Base-by-base conservation (phyloP, 305 asterid species). In the Fraxinus floribunda region DNA sequence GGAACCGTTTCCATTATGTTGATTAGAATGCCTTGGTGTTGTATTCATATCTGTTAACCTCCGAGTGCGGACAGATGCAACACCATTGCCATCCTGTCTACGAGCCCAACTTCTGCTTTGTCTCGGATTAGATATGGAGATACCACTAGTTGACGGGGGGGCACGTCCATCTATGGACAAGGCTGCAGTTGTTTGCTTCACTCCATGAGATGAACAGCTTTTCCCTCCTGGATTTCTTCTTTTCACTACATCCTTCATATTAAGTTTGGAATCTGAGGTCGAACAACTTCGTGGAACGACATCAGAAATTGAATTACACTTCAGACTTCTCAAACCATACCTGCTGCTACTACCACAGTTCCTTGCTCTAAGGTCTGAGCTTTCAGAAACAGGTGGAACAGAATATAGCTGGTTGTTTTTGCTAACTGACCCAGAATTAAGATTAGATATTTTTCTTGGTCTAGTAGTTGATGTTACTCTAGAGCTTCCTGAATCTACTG, bases 291-390 rank as follows among this genome's bases (percentile, higher is more conserved):
- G 84, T 24, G 88, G 89, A 74, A 89, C 72, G 78, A 78, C 86
- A 83, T 86, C 89, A 7, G 95, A 87, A 36, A 57, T 73, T n/a
- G 92, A 85, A 66, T 80, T 90, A 80, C 87, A 89, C 83, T 89
- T 90, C 76, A 84, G 79, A 88, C 84, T 89, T 86, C 83, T 91
- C 80, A 84, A 71, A 52, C 90, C 82, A 78, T 80, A 79, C 79
- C 90, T 84, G 78, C 75, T 81, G 46, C 91, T 86, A 75, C 74
- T 87, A 74, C 74, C 70, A 49, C 66, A 76, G 73, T 78, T 90
- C 71, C 84, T 82, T 1, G 87, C 80, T 7, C 83, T 84, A 26
- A 70, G 57, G 7, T 79, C 82, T 44, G 89, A 82, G 84, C 70
- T 83, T 82, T 85, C 89, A 81, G 89, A 84, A 30, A 84, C 22